Conservation (phyloP, 192 early-diverging fungal genomes). For the Backusella westeae region DNA sequence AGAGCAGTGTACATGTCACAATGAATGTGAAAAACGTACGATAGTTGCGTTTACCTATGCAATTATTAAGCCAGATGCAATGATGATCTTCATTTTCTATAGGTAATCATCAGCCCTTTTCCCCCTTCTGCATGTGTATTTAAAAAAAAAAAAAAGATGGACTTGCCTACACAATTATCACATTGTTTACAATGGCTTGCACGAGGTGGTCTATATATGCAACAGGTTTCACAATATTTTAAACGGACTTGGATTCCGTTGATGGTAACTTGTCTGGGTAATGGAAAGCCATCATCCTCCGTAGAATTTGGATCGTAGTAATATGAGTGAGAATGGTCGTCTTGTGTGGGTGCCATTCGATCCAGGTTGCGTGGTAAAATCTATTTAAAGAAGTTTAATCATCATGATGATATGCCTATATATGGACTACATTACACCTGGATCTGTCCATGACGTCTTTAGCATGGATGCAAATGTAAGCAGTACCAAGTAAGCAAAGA, state of each 20-base stretch:
- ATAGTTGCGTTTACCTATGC: constrained; percentile 84
- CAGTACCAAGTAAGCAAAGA: constrained; percentile 65
- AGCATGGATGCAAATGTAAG: constrained; percentile 66
- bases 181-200: constrained; percentile 86
- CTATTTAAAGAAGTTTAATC: constrained; percentile 5
- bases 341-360: constrained; percentile 30
- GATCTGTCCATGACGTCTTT: constrained; percentile 75
- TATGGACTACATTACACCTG: constrained; percentile 46
- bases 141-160: background rate
- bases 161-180: constrained; percentile 84
- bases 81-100: constrained; percentile 83
- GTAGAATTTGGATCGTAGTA: background rate
- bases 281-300: constrained; percentile 26
- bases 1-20: constrained; percentile 54
- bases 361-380: constrained; percentile 72
- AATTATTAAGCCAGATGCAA: constrained; percentile 94
- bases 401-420: background rate
- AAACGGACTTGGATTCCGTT: constrained; percentile 61
- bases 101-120: background rate
- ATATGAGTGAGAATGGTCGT: background rate
- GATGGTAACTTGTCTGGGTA: constrained; percentile 56
- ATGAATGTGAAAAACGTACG: constrained; percentile 83
- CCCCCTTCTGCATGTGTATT: background rate
- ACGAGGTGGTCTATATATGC: constrained; percentile 85
- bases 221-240: constrained; percentile 91